phyloP scores from a whole-genome alignment of 805 yeast species.

The Middelhovenomyces tepae region DNA sequence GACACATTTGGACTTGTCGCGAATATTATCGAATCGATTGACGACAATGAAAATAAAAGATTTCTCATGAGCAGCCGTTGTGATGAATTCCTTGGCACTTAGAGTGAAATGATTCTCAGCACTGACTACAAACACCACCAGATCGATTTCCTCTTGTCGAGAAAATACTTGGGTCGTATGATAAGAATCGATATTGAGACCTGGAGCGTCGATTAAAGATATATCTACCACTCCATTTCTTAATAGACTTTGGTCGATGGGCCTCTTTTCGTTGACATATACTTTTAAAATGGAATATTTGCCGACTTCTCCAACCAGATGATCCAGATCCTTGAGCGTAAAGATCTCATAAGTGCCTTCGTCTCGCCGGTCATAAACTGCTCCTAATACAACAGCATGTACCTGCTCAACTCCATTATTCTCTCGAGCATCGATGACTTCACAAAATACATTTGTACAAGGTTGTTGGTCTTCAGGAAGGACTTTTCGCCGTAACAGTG shows the following conservation, averaged over 20 bases:
- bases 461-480: constrained; percentile 98
- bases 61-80: constrained; percentile 85
- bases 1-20: constrained; percentile 72
- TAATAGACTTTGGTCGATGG: constrained; percentile 58
- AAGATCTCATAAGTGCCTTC: constrained; percentile 56
- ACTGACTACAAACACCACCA: constrained; percentile 90
- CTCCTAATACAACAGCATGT: constrained; percentile 63
- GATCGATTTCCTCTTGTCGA: constrained; percentile 93
- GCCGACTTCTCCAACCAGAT: constrained; percentile 67
- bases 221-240: constrained; percentile 90
- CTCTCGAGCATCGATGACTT: constrained; percentile 74
- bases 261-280: constrained; percentile 68
- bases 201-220: constrained; percentile 93
- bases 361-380: constrained; percentile 43
- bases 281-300: constrained; percentile 65
- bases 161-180: constrained; percentile 94
- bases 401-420: constrained; percentile 79
- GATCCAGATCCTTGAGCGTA: constrained; percentile 48
- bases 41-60: constrained; percentile 89
- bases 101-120: constrained; percentile 94
- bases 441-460: constrained; percentile 92
- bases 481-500: constrained; percentile 64
- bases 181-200: constrained; percentile 83
- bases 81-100: constrained; percentile 87
- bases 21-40: constrained; percentile 81